Percentiles rank a stretch among this genome's conserved stretches.
Evolutionary conservation across 139 green algal genomes (phyloP).

Genomic region (Haematococcus sp.): DNA sequence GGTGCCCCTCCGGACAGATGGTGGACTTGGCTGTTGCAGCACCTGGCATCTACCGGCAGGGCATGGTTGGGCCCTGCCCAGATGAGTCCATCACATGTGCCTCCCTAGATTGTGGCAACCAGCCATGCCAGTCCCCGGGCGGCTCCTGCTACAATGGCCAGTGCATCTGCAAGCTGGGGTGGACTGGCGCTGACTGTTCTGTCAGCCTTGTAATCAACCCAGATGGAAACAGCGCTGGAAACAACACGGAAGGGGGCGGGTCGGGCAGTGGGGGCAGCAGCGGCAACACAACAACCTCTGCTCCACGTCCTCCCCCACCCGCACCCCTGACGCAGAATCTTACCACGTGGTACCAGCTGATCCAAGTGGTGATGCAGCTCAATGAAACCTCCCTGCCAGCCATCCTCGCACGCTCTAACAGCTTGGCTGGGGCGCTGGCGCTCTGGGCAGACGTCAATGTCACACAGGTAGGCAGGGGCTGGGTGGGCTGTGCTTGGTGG

Average conservation of each 20-base stretch:
- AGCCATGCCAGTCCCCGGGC: neutral
- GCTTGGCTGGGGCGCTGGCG: too few relatives aligned
- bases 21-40: neutral
- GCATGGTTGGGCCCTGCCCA: neutral
- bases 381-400: too few relatives aligned
- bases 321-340: neutral
- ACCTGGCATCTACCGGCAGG: neutral
- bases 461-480: too few relatives aligned
- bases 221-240: too few relatives aligned
- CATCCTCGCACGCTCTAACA: too few relatives aligned
- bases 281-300: neutral
- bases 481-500: too few relatives aligned
- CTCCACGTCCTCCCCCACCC: neutral
- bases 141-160: neutral
- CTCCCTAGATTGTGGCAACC: neutral
- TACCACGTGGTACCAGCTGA: neutral
- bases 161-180: constrained; percentile 10
- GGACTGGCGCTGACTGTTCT: constrained; percentile 2
- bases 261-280: neutral
- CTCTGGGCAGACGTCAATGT: too few relatives aligned
- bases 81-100: constrained; percentile 4
- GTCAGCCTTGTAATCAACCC: neutral
- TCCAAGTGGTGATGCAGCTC: neutral
- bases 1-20: neutral
- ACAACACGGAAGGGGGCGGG: too few relatives aligned